phyloP scores from a whole-genome alignment of 768 basidiomycete genomes.

The Mycena epipterygia region DNA sequence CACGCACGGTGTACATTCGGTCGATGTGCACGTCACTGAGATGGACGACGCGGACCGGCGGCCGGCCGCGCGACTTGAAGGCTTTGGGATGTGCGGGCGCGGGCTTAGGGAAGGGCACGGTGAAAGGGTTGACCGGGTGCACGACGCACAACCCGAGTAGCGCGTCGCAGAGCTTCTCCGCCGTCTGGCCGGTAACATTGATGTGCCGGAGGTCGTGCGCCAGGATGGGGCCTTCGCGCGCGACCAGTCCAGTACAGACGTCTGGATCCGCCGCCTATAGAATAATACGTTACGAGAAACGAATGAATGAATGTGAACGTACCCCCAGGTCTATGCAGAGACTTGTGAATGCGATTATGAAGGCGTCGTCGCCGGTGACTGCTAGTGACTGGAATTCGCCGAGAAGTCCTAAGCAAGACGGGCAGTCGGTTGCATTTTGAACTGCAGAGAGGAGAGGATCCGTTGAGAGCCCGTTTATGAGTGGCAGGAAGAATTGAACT shows the following conservation, averaged over 20 bases:
- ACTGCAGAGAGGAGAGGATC: constrained; percentile 18
- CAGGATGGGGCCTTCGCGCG: constrained; percentile 52
- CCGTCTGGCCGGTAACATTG: constrained; percentile 47
- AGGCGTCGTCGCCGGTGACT: constrained; percentile 16
- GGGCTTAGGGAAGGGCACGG: constrained; percentile 44
- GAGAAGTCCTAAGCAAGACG: constrained; percentile 28
- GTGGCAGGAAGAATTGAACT: neutral
- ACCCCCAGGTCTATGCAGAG: constrained; percentile 28
- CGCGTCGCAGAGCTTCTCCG: constrained; percentile 52
- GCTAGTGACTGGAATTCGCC: constrained; percentile 24
- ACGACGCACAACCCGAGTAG: constrained; percentile 53
- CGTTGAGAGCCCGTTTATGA: neutral
- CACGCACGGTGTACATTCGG: constrained; percentile 48
- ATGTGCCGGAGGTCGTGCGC: constrained; percentile 54
- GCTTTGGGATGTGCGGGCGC: constrained; percentile 34
- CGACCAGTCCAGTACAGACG: constrained; percentile 53
- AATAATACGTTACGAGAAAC: neutral
- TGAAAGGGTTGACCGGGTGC: constrained; percentile 42
- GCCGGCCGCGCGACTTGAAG: constrained; percentile 33
- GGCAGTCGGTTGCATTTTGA: constrained; percentile 21
- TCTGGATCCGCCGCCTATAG: constrained; percentile 37
- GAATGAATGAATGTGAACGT: neutral
- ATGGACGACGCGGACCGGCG: constrained; percentile 51
- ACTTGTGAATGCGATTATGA: constrained; percentile 17
- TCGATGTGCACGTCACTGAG: constrained; percentile 59